Evolutionary conservation across 192 early-diverging fungal genomes (phyloP), one percentile per base, ranked within the genome.

Genomic region (Podila minutissima): DNA sequence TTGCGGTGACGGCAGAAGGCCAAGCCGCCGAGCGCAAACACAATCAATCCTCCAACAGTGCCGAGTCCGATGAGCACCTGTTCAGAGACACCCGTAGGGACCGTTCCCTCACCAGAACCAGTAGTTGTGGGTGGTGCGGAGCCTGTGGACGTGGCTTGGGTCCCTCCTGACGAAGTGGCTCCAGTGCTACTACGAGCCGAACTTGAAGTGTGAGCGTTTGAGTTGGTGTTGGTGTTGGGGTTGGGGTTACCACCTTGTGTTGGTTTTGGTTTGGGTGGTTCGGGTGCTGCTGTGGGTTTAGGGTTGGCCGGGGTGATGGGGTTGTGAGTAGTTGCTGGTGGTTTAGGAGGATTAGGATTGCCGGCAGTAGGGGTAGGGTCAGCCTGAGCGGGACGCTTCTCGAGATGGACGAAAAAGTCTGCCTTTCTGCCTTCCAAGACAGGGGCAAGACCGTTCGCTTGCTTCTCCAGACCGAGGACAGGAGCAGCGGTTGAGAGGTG

Each of bases 1-100:
- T 66, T 84, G 37, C 68, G 73, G 35, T 71, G 64, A 62, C 67
- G 77, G 28, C 71, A 67, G 67, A 77, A 70, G 1, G 83, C 77
- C 12, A 86, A 20, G 15, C 67, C 38, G 17, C 77, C 71, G 20
- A 66, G 69, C 5, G 66, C 71, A 71, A 83, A 62, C 13, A 83
- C 49, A 9, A 84, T 5, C 0, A 82, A 10, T 13, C 83, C 77
- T 59, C 77, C 67, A 24, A 75, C 74, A 22, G 69, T 72, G 7
- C 66, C 62, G 26, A 86, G 10, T 17, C 82, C 82, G 49, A 75
- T 76, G 7, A 72, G 37, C 7, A 76, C 74, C 1, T 53, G 59
- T 15, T 61, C 3, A n/a, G 82, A 83, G 17, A 83, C 77, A 26
- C 31, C 28, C 3, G 59, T 61, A 8, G 59, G 59, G 5, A 61